Evolutionary conservation across 2,329 filamentous ascomycete species (phyloP).

Genomic region (Thielaviopsis ethacetica): DNA sequence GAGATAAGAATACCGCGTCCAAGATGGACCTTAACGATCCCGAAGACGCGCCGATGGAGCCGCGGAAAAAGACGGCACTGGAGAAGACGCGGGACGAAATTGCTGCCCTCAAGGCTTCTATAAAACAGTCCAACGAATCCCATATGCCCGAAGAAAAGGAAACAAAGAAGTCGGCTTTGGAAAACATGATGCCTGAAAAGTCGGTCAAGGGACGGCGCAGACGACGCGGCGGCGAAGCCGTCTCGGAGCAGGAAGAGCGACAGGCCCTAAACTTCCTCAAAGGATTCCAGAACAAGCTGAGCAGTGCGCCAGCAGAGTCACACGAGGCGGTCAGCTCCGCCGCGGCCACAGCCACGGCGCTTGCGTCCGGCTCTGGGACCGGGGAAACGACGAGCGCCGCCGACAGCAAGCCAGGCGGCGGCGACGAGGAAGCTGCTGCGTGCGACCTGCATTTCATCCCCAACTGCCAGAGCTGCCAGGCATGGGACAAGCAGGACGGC

Average conservation of each 20-base stretch:
- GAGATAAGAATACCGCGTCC: neutral
- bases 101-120: slow-evolving; percentile 62
- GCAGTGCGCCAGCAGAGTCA: neutral
- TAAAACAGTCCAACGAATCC: slow-evolving; percentile 42
- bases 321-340: neutral
- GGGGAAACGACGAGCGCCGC: too few relatives aligned
- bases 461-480: slow-evolving; percentile 79
- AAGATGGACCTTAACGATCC: slow-evolving; percentile 4
- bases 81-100: slow-evolving; percentile 67
- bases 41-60: slow-evolving; percentile 11
- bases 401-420: too few relatives aligned
- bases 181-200: slow-evolving; percentile 57
- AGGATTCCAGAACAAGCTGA: slow-evolving; percentile 6
- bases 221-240: slow-evolving; percentile 40
- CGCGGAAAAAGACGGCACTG: slow-evolving; percentile 26
- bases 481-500: slow-evolving; percentile 57
- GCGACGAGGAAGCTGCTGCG: slow-evolving; percentile 54
- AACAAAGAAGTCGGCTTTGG: slow-evolving; percentile 50
- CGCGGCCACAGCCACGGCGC: neutral
- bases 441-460: slow-evolving; percentile 95
- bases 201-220: slow-evolving; percentile 48
- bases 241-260: slow-evolving; percentile 23
- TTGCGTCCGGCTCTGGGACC: too few relatives aligned
- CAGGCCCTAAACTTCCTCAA: slow-evolving; percentile 15
- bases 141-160: slow-evolving; percentile 31